phyloP scores from a whole-genome alignment of 768 basidiomycete genomes.

The Termitomyces titanicus region DNA sequence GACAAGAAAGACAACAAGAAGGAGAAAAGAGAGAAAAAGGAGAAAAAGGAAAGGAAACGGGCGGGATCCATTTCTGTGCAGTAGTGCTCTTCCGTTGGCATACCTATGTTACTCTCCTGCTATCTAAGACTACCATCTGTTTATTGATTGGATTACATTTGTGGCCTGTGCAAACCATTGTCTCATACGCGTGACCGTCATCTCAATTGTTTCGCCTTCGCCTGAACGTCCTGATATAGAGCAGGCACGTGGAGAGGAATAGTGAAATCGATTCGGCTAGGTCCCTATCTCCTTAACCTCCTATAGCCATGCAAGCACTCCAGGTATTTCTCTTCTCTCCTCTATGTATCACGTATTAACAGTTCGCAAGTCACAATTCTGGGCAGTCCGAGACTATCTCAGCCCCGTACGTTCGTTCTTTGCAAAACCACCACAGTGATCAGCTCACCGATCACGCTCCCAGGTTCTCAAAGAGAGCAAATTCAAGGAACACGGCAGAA shows the following conservation, averaged over 20 bases:
- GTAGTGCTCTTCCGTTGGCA: background rate
- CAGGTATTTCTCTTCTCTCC: conserved; percentile 25
- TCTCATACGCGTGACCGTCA: no score
- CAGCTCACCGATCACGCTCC: conserved; percentile 27
- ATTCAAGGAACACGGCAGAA: conserved; percentile 97
- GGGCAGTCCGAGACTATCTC: conserved; percentile 81
- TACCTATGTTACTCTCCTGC: background rate
- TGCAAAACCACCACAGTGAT: conserved; percentile 21
- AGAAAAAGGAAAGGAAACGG: conserved; percentile 18
- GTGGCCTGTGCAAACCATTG: background rate
- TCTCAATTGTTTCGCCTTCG: no score
- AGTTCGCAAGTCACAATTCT: conserved; percentile 13
- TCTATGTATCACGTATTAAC: background rate
- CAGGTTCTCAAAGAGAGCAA: conserved; percentile 97
- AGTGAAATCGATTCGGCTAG: conserved; percentile 27
- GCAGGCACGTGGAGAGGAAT: conserved; percentile 26
- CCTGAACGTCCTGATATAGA: conserved; percentile 1
- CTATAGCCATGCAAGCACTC: conserved; percentile 35
- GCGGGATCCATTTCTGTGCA: conserved; percentile 15
- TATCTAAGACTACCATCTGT: background rate
- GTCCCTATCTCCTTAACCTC: conserved; percentile 14
- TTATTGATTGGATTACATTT: background rate
- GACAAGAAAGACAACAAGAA: conserved; percentile 11
- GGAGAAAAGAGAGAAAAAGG: conserved; percentile 20
- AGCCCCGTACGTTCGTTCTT: conserved; percentile 53